These are phyloP conservation scores for Diaporthe velutina DNA, from an alignment of 2,329 filamentous ascomycete genomes.

Conservation along the genomic window DNA sequence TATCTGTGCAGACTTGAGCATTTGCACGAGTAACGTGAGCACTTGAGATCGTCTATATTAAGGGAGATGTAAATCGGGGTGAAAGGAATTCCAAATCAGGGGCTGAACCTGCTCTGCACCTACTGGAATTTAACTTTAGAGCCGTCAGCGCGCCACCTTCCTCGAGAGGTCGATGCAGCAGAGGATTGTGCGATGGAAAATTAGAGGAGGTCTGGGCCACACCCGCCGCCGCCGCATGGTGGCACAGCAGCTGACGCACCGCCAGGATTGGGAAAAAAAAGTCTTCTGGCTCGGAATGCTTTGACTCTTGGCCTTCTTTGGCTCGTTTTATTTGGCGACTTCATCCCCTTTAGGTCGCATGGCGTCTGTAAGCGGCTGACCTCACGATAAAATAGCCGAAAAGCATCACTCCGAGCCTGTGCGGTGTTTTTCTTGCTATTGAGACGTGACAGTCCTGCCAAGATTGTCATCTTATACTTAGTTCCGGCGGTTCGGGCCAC, in stretches of 20 bases:
- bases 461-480: conserved; percentile 18
- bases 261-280: not conserved
- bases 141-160: not conserved
- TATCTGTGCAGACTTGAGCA: not conserved
- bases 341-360: not conserved
- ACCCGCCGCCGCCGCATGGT: conserved; percentile 17
- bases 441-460: conserved; percentile 12
- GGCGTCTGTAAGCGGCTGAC: not conserved
- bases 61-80: not conserved
- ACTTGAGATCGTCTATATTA: not conserved
- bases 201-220: conserved; percentile 27
- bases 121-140: not conserved
- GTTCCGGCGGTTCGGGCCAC: conserved; percentile 26
- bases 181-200: conserved; percentile 17
- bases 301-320: conserved; percentile 10
- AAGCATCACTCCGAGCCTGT: not conserved
- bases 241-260: conserved; percentile 22
- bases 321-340: not conserved
- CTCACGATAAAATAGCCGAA: not conserved
- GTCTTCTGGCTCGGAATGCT: not conserved
- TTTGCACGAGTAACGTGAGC: no score
- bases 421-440: not conserved
- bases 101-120: no score
- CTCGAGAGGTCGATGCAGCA: not conserved
- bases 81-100: not conserved